Evolutionary conservation across 495 filamentous ascomycete species (phyloP), one percentile per base, ranked within the genome.

Genomic region (Pseudevernia furfuracea): DNA sequence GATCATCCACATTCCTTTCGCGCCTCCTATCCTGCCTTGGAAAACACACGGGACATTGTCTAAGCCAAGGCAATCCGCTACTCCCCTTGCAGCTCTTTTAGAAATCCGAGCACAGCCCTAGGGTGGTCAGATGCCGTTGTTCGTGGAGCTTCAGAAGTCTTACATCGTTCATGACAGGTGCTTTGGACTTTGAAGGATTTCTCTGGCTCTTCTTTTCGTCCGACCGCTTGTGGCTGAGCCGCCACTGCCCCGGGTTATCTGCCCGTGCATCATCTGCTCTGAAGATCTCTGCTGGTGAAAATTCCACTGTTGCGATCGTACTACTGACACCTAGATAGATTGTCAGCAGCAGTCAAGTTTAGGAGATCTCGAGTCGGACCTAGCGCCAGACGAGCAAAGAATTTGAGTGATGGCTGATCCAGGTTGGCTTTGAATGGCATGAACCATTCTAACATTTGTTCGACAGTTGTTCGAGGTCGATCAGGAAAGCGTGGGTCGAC

Each of bases 1-100:
- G 21, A 93, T 79, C 74, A 92, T 84, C 92, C 93, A 97, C 48
- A 97, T 76, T 4, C 94, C 94, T 74, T 97, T 97, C 1, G 90
- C 89, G 9, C 89, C 85, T 4, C 86, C 89, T 65, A 97, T 85
- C 48, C 93, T 80, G 15, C 80, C 93, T 75, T 97, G 93, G 59
- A 95, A 88, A 10, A 80, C 84, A 62, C 87, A 88, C 0, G 92
- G 91, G 0, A 87, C 80, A 48, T 80, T 78, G 1, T 78, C 68
- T 9, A 91, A 77, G 0, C 84, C 83, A 39, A 92, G 77, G 3
- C 71, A 68, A 41, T 86, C 77, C 12, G 81, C 80, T 19, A 93
- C 81, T 43, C 78, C 75, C 30, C 78, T 75, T 9, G 89, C 90
- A 30, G 90, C 78, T 6, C 72, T 72, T 43, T 78, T 76, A 0